phyloP scores from a whole-genome alignment of 2,329 filamentous ascomycete genomes.

The Aureobasidium uvarum region DNA sequence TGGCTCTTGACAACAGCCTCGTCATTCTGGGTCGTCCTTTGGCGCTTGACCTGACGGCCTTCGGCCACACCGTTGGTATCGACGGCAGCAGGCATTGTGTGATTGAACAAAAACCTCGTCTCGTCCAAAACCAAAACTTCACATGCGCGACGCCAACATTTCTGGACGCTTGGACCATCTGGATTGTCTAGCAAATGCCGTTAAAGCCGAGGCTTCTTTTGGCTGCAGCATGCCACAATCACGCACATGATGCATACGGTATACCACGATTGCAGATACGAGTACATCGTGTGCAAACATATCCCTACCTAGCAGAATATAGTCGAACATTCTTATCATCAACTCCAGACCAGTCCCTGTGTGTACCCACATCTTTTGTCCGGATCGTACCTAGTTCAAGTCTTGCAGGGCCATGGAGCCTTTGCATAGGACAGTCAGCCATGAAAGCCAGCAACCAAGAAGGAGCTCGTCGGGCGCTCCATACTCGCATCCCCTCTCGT shows the following conservation, averaged over 20 bases:
- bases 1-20: slow-evolving; percentile 32
- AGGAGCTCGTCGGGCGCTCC: slow-evolving; percentile 44
- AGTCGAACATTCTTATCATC: background rate
- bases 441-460: slow-evolving; percentile 42
- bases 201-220: background rate
- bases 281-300: background rate
- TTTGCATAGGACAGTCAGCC: slow-evolving; percentile 30
- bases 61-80: slow-evolving; percentile 8
- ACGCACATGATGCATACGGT: background rate
- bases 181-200: background rate
- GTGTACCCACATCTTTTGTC: background rate
- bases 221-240: slow-evolving; percentile 1
- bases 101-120: background rate
- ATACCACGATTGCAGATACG: background rate
- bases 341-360: background rate
- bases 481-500: slow-evolving; percentile 40
- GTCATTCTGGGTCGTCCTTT: slow-evolving; percentile 56
- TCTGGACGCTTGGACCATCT: slow-evolving; percentile 4
- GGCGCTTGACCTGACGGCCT: slow-evolving; percentile 68
- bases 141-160: slow-evolving; percentile 10
- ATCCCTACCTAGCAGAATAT: background rate
- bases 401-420: slow-evolving; percentile 27
- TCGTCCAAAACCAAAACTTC: slow-evolving; percentile 2
- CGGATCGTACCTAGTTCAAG: background rate
- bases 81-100: slow-evolving; percentile 23